A percentile compares a stretch with the other conserved stretches of the same genome.
Evolutionary conservation across 257 asterid genomes (phyloP).

Genomic region (Rehmannia glutinosa): DNA sequence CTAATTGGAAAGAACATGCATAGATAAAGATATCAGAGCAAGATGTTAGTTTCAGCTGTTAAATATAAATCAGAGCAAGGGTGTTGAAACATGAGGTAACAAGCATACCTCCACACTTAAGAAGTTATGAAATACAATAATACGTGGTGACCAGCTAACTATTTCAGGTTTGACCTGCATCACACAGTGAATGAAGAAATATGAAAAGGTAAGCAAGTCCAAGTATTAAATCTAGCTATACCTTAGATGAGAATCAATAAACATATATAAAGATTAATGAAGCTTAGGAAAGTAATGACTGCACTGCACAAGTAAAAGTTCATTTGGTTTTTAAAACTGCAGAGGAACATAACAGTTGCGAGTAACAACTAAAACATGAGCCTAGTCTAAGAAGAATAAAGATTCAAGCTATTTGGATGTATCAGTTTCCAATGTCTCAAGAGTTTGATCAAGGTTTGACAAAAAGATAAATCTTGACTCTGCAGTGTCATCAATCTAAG

Average conservation of each 20-base stretch:
- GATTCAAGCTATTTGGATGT: neutral
- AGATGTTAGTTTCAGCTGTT: too few relatives aligned
- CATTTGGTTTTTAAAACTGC: neutral
- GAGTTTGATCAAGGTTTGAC: neutral
- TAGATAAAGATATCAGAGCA: too few relatives aligned
- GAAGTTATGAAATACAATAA: constrained; percentile 64
- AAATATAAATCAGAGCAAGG: too few relatives aligned
- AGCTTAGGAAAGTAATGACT: neutral
- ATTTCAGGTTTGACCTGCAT: constrained; percentile 80
- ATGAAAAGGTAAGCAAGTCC: neutral
- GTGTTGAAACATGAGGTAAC: constrained; percentile 3
- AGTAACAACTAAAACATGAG: too few relatives aligned
- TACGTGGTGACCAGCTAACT: constrained; percentile 77
- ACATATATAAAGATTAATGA: neutral
- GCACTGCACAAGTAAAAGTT: neutral
- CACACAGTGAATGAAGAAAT: constrained; percentile 10
- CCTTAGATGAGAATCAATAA: neutral
- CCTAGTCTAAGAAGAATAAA: neutral
- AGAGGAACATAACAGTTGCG: neutral
- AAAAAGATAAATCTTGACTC: neutral
- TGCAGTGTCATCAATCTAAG: neutral
- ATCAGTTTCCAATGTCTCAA: neutral
- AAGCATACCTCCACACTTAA: constrained; percentile 66
- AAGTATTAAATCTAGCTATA: neutral
- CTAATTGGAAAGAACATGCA: too few relatives aligned